Evolutionary conservation across 768 basidiomycete genomes (phyloP), one percentile per base, ranked within the genome.

Genomic region (Tylopilus balloui): DNA sequence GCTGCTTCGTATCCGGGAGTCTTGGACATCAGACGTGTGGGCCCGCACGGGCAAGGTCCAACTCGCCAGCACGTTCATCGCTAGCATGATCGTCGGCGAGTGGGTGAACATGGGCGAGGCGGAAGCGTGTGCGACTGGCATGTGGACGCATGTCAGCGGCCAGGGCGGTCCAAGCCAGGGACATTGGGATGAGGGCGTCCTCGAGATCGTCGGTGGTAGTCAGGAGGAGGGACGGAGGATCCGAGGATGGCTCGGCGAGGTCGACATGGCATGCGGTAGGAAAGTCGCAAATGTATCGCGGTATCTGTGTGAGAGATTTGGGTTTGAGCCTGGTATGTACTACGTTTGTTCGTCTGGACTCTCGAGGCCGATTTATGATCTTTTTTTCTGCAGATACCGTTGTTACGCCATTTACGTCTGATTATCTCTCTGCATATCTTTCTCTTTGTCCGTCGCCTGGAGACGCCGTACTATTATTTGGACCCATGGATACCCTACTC

Each of bases 231-330:
- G 81, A 2, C 70, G 81, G 55, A 71, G 82, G 38, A 82, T 92
- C 37, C 75, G 84, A 56, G 79, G 79, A 4, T 88, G 88, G 86
- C 70, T 92, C 6, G 90, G 89, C n/a, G 87, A 88, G 27, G 89
- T 90, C 10, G 86, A 89, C 57, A 62, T 75, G 28, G 78, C 79
- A 11, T 81, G 83, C 37, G 85, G 80, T 17, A 71, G 81, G 51
- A 78, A 81, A 38, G 70, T 78, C 2, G 87, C 85, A 7, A 81
- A 75, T 50, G 72, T 91, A 19, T 82, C 86, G 2, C 73, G 82
- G 60, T 92, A 90, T 60, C 74, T 91, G 35, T 81, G 82, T 25
- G 88, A 91, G 39, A 77, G 89, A 43, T 92, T 83, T 64, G 86
- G 88, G 6, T 89, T 93, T 54, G 86, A 88, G 53, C 70, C 82